phyloP scores from a whole-genome alignment of 768 basidiomycete species.

The Mycena sanguinolenta region DNA sequence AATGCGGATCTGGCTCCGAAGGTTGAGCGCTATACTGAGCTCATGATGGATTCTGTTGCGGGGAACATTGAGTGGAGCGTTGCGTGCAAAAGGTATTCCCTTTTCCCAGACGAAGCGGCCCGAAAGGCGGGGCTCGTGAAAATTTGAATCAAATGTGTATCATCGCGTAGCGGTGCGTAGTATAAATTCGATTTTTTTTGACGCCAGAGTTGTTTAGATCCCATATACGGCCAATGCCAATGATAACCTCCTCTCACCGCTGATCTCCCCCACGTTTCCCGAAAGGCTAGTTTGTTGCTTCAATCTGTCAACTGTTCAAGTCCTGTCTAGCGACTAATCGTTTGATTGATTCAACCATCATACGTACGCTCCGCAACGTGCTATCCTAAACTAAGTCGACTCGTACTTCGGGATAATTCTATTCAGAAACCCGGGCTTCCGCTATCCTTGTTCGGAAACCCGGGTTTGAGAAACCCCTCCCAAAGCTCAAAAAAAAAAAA shows the following conservation, averaged over 20 bases:
- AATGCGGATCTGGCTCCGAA: slow-evolving; percentile 16
- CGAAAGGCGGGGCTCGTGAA: slow-evolving; percentile 25
- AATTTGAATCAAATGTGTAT: slow-evolving; percentile 9
- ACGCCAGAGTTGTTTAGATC: background rate
- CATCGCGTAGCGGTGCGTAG: slow-evolving; percentile 4
- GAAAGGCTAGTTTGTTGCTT: background rate
- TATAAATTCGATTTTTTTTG: background rate
- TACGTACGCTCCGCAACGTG: too few species aligned
- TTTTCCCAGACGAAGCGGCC: slow-evolving; percentile 33
- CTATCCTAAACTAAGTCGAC: too few species aligned
- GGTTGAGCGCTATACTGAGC: slow-evolving; percentile 33
- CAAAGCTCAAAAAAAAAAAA: too few species aligned
- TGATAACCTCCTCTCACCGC: background rate
- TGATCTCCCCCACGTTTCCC: too few species aligned
- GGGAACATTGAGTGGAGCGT: slow-evolving; percentile 42
- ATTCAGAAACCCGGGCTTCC: too few species aligned
- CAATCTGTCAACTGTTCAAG: too few species aligned
- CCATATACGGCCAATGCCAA: background rate
- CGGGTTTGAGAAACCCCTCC: too few species aligned
- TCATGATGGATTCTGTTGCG: slow-evolving; percentile 38
- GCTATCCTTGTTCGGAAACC: too few species aligned
- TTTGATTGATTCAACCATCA: slow-evolving; percentile 11
- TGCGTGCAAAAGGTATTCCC: slow-evolving; percentile 36
- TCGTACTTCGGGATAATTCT: too few species aligned
- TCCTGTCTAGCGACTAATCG: background rate